phyloP scores from a whole-genome alignment of 225 moss, liverwort and hornwort species.

The Climacium dendroides region DNA sequence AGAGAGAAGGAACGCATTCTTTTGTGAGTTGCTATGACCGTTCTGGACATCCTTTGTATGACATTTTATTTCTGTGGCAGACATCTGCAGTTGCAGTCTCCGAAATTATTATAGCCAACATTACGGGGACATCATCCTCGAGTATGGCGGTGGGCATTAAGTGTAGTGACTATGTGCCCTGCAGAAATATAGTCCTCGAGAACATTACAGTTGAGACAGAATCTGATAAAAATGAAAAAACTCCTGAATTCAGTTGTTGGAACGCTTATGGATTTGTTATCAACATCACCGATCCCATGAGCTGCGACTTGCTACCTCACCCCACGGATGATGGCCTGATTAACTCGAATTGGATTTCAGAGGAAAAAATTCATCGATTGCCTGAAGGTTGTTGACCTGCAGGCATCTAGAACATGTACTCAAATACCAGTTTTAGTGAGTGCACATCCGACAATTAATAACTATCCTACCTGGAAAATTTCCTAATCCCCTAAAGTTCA shows the following conservation, averaged over 20 bases:
- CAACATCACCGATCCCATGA: slow-evolving; percentile 11
- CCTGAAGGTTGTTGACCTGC: not conserved
- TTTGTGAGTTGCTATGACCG: not conserved
- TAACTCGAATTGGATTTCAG: not conserved
- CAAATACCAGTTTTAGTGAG: not conserved
- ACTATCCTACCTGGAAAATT: not conserved
- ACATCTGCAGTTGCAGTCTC: slow-evolving; percentile 34
- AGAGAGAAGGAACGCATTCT: not conserved
- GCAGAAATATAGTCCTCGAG: slow-evolving; percentile 32
- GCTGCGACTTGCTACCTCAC: slow-evolving; percentile 16
- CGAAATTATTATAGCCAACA: slow-evolving; percentile 33
- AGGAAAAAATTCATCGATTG: not conserved
- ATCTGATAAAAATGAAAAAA: not conserved
- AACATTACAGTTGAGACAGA: slow-evolving; percentile 15
- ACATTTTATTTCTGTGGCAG: not conserved
- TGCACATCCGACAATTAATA: not conserved
- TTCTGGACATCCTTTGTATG: not conserved
- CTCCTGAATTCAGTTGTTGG: slow-evolving; percentile 19
- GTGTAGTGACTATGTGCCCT: slow-evolving; percentile 37
- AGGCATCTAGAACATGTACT: not conserved
- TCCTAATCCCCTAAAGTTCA: not conserved
- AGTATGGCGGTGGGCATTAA: slow-evolving; percentile 16
- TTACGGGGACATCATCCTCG: slow-evolving; percentile 29
- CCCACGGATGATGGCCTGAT: not conserved
- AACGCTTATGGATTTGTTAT: slow-evolving; percentile 26